These are phyloP conservation scores for Pleurozium schreberi DNA, from an alignment of 225 moss, liverwort and hornwort genomes.

Conservation along the genomic window DNA sequence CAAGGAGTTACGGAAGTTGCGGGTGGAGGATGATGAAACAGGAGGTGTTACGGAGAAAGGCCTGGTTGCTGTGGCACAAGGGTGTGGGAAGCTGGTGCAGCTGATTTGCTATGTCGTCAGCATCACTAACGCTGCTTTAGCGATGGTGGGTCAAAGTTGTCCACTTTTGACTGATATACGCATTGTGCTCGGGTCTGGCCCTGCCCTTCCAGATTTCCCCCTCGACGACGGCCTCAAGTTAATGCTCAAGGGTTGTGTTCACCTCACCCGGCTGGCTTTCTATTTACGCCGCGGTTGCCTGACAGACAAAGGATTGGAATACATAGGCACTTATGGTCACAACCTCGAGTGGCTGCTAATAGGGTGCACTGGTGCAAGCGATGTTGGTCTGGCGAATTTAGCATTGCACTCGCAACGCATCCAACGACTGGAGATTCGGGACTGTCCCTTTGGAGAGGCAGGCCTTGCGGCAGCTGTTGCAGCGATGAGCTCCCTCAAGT, in stretches of 20 bases:
- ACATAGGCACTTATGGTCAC: conserved; percentile 57
- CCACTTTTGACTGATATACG: conserved; percentile 55
- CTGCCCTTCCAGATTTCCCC: conserved; percentile 34
- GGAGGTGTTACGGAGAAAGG: conserved; percentile 52
- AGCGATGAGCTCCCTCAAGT: conserved; percentile 50
- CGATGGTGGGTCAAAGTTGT: conserved; percentile 60
- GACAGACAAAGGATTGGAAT: conserved; percentile 63
- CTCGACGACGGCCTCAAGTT: conserved; percentile 75
- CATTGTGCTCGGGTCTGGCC: conserved; percentile 29
- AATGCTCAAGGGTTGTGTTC: conserved; percentile 51
- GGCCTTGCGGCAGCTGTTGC: conserved; percentile 47
- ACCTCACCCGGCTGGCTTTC: conserved; percentile 46
- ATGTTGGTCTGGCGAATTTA: conserved; percentile 44
- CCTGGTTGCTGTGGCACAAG: conserved; percentile 55
- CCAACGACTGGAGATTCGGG: conserved; percentile 71
- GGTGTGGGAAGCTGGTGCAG: conserved; percentile 54
- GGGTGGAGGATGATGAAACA: conserved; percentile 60
- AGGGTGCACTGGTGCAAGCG: conserved; percentile 71
- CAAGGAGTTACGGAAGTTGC: conserved; percentile 40
- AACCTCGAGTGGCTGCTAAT: conserved; percentile 66
- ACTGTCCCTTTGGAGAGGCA: conserved; percentile 65
- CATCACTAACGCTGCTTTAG: conserved; percentile 54
- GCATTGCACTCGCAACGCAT: conserved; percentile 47
- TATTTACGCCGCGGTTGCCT: conserved; percentile 61
- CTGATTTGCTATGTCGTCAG: conserved; percentile 44